phyloP scores from a whole-genome alignment of 108 stramenopile species.

The Epipyxis sp. region DNA sequence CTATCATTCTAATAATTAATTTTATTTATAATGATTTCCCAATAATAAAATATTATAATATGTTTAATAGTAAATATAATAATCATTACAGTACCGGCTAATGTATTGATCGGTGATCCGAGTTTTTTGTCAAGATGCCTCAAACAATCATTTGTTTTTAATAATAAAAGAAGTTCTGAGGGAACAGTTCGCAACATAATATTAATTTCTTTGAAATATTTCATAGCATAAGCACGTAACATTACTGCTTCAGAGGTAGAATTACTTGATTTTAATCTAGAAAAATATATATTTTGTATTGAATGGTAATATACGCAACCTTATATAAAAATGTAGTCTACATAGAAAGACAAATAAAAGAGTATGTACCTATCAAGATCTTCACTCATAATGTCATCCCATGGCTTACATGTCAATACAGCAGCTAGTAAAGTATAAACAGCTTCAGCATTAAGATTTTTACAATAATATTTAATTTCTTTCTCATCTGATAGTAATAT shows the following conservation, averaged over 20 bases:
- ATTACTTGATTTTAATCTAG: no score
- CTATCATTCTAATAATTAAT: no score
- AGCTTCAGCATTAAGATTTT: conserved; percentile 60
- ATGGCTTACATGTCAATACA: conserved; percentile 83
- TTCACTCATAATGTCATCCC: conserved; percentile 80
- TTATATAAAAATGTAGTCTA: neutral
- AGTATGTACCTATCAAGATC: conserved; percentile 63
- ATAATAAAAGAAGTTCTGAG: conserved; percentile 78
- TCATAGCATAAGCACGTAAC: conserved; percentile 81
- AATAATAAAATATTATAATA: no score
- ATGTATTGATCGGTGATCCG: conserved; percentile 59
- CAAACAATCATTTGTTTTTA: conserved; percentile 89
- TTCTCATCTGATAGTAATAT: conserved; percentile 74
- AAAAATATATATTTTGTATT: conserved; percentile 43
- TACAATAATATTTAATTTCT: conserved; percentile 69
- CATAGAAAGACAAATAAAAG: conserved; percentile 41
- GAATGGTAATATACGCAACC: conserved; percentile 7
- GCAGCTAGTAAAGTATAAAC: conserved; percentile 85
- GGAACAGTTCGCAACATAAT: conserved; percentile 71
- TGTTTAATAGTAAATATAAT: no score
- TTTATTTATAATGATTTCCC: no score
- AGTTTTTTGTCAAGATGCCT: conserved; percentile 81
- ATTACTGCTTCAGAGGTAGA: conserved; percentile 65
- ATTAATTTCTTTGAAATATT: conserved; percentile 76
- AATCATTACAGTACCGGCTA: neutral